These are phyloP conservation scores for Eurotiales sp. DNA, from an alignment of 2,329 filamentous ascomycete genomes.

Conservation along the genomic window DNA sequence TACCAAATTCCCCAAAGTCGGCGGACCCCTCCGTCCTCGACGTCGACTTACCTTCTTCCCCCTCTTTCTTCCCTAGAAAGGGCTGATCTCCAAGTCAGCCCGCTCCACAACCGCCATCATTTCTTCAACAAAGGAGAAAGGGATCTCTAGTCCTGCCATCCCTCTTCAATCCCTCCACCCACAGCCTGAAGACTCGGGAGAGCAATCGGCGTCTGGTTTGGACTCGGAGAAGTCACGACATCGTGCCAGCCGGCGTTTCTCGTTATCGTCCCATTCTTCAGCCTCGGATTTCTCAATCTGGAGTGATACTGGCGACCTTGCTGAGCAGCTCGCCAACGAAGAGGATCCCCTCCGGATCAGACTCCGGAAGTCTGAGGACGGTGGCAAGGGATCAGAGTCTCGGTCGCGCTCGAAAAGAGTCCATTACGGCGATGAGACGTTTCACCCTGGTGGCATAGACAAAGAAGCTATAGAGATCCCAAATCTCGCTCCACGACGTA, in stretches of 20 bases:
- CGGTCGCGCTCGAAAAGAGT: constrained; percentile 49
- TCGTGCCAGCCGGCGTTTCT: constrained; percentile 47
- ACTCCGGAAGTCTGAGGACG: constrained; percentile 63
- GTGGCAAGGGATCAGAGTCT: constrained; percentile 34
- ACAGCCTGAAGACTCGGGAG: constrained; percentile 27
- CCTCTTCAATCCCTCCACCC: constrained; percentile 70
- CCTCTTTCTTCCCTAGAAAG: constrained; percentile 27
- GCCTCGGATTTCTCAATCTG: constrained; percentile 74
- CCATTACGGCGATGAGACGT: constrained; percentile 50
- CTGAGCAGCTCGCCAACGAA: constrained; percentile 80
- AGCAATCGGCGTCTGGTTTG: constrained; percentile 33
- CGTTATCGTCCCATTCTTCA: constrained; percentile 49
- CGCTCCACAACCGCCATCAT: constrained; percentile 73
- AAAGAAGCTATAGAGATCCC: constrained; percentile 67
- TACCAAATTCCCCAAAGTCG: neutral
- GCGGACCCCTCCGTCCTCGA: constrained; percentile 5
- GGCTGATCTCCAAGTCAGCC: constrained; percentile 74
- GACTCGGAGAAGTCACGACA: constrained; percentile 43
- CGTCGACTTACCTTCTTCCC: neutral
- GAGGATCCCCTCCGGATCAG: constrained; percentile 75
- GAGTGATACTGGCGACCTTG: constrained; percentile 93
- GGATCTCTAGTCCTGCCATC: constrained; percentile 70
- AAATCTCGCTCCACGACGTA: constrained; percentile 58
- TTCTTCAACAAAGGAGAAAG: constrained; percentile 66
- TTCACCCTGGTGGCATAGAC: constrained; percentile 28